A percentile compares a stretch with the other conserved stretches of the same genome.
Evolutionary conservation across 441 rosid species (phyloP).

Genomic region (Viola pubescens): DNA sequence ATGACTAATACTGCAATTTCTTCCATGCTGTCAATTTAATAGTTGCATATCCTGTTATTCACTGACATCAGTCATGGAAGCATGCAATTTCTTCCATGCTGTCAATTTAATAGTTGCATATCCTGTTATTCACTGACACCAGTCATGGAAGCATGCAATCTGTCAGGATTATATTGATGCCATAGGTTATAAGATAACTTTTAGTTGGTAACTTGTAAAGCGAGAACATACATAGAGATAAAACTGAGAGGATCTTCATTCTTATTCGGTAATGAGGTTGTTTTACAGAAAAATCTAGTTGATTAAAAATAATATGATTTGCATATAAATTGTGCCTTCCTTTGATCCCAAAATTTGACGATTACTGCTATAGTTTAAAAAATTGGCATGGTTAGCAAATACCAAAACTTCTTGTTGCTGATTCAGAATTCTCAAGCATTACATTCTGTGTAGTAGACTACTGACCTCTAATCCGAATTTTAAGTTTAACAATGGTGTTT

Average conservation of each 20-base stretch:
- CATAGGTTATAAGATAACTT: neutral
- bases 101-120: neutral
- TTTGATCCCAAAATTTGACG: neutral
- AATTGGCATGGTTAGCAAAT: too few relatives aligned
- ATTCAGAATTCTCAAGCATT: neutral
- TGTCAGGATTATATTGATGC: neutral
- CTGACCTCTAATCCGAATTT: constrained; percentile 1
- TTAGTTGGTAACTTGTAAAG: neutral
- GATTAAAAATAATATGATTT: neutral
- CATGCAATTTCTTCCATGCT: neutral
- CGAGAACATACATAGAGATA: neutral
- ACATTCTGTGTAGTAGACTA: neutral
- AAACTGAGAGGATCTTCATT: neutral
- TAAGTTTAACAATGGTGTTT: neutral
- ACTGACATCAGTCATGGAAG: neutral
- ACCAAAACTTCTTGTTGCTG: neutral
- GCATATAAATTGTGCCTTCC: neutral
- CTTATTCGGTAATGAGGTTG: neutral
- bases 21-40: neutral
- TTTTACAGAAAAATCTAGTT: neutral
- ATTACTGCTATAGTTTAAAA: too few relatives aligned
- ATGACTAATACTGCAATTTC: too few relatives aligned
- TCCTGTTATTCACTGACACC: neutral
- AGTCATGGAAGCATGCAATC: neutral
- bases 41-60: neutral